Evolutionary conservation across 371 early-diverging fungal genomes (phyloP).

Genomic region (Apophysomyces variabilis): DNA sequence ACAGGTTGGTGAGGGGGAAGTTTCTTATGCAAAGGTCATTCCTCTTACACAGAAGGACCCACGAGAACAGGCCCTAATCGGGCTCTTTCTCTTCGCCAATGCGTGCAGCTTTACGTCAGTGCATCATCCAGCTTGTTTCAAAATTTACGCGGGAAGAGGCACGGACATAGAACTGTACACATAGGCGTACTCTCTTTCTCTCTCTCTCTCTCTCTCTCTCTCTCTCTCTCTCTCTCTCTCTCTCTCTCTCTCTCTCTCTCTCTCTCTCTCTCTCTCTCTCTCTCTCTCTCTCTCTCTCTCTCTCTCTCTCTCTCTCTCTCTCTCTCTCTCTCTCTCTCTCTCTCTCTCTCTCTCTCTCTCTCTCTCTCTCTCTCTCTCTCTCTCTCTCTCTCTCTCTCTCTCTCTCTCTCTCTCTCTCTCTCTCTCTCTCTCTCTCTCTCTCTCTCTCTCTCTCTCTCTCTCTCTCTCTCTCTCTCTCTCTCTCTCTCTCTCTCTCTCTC

Average conservation of each 20-base stretch:
- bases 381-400: background rate
- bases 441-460: background rate
- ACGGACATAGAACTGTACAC: background rate
- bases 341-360: background rate
- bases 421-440: background rate
- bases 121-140: constrained; percentile 3
- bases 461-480: background rate
- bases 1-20: constrained; percentile 5
- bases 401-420: background rate
- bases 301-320: background rate
- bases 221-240: background rate
- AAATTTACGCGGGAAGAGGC: constrained; percentile 5
- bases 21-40: constrained; percentile 7
- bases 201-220: no score
- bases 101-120: constrained; percentile 9
- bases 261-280: background rate
- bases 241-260: background rate
- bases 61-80: constrained; percentile 4
- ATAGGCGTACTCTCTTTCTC: background rate
- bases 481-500: background rate
- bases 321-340: background rate
- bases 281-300: background rate
- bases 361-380: background rate
- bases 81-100: background rate
- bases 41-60: constrained; percentile 7